Evolutionary conservation across 768 basidiomycete species (phyloP).

Genomic region (Boletus tylopilopsis): DNA sequence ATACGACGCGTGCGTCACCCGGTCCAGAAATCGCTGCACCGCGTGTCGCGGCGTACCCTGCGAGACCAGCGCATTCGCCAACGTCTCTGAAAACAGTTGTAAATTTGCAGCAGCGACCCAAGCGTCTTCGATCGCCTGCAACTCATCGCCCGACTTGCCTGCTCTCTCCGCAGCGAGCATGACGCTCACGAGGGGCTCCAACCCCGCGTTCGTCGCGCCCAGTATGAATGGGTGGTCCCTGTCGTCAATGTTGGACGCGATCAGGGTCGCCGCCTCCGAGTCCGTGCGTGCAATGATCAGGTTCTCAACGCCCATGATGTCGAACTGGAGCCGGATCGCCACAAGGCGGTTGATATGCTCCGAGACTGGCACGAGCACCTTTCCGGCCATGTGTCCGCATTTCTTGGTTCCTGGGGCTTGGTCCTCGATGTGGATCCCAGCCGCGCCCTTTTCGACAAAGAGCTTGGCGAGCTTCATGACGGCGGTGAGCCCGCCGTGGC

Average conservation of each 20-base stretch:
- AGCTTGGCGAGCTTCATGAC: constrained; percentile 98
- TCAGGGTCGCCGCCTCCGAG: constrained; percentile 95
- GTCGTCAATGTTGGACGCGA: constrained; percentile 93
- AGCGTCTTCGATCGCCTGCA: constrained; percentile 86
- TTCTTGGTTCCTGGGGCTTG: constrained; percentile 98
- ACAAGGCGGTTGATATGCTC: constrained; percentile 99
- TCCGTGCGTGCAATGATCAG: constrained; percentile 92
- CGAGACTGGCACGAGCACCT: constrained; percentile 93
- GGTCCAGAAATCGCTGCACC: constrained; percentile 59
- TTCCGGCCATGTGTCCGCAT: constrained; percentile 90
- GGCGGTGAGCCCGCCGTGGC: constrained; percentile 96
- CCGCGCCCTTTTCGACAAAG: constrained; percentile 98
- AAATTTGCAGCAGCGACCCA: constrained; percentile 82
- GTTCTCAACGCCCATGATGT: constrained; percentile 98
- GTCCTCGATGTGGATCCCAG: constrained; percentile 97
- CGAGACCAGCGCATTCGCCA: constrained; percentile 63
- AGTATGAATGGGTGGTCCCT: constrained; percentile 98
- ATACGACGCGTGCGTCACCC: constrained; percentile 67
- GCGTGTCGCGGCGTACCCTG: constrained; percentile 48
- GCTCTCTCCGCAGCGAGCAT: constrained; percentile 83
- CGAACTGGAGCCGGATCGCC: constrained; percentile 95
- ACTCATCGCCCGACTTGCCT: constrained; percentile 72
- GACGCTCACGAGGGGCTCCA: constrained; percentile 67
- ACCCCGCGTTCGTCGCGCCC: constrained; percentile 74
- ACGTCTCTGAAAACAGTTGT: constrained; percentile 68